Evolutionary conservation across 2,329 filamentous ascomycete species (phyloP).

Genomic region (Bipolaris sorokiniana): DNA sequence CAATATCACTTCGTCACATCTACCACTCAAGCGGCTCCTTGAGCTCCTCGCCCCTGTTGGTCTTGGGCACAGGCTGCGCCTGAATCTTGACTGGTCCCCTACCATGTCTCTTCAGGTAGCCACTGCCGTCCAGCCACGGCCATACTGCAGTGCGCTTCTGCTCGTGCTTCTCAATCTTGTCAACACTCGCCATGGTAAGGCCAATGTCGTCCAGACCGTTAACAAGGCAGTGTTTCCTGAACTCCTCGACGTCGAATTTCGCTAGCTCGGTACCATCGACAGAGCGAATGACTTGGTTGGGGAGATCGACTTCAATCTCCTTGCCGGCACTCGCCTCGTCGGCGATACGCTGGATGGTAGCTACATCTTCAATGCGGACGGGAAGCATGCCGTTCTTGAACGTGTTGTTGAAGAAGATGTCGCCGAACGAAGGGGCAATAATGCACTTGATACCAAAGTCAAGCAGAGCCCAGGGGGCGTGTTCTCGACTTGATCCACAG

Average conservation of each 20-base stretch:
- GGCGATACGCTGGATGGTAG: conserved; percentile 71
- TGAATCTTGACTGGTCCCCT: conserved; percentile 66
- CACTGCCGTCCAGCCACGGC: conserved; percentile 89
- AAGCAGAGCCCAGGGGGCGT: conserved; percentile 94
- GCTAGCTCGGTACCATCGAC: conserved; percentile 75
- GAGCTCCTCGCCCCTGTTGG: conserved; percentile 83
- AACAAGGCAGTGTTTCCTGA: conserved; percentile 90
- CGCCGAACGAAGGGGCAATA: conserved; percentile 84
- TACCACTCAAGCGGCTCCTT: conserved; percentile 91
- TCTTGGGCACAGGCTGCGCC: conserved; percentile 78
- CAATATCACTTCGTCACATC: neutral
- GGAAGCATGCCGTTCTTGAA: conserved; percentile 99
- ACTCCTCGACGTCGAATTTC: conserved; percentile 86
- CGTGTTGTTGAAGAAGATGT: conserved; percentile 99
- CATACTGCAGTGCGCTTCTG: conserved; percentile 75
- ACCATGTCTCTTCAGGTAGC: conserved; percentile 70
- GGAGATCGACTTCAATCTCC: conserved; percentile 89
- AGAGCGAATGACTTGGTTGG: conserved; percentile 81
- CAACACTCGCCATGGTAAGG: conserved; percentile 87
- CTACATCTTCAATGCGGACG: conserved; percentile 72
- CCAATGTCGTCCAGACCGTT: conserved; percentile 97
- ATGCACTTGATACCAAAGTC: conserved; percentile 96
- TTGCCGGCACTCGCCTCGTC: conserved; percentile 77
- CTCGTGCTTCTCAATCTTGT: conserved; percentile 87
- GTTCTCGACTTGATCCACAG: conserved; percentile 89